phyloP scores from a whole-genome alignment of 106 monocot genomes.

The Phalaenopsis equestris region DNA sequence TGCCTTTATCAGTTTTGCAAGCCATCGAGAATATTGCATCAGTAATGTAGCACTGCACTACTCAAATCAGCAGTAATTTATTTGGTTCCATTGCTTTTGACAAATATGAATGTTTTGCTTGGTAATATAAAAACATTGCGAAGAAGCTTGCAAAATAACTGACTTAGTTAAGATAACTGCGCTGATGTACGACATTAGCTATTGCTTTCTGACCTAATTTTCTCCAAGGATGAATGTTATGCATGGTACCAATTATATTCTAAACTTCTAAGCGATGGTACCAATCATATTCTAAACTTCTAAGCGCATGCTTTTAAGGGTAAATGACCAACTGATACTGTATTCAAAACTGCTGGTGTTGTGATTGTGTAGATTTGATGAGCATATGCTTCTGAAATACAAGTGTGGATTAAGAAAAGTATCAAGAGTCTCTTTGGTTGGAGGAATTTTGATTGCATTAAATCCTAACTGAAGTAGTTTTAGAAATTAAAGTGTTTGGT shows the following conservation, averaged over 20 bases:
- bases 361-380: background rate
- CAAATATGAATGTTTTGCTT: background rate
- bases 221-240: background rate
- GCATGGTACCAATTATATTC: background rate
- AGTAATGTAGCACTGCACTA: background rate
- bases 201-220: background rate
- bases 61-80: background rate
- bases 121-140: background rate
- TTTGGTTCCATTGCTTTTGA: background rate
- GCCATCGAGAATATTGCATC: background rate
- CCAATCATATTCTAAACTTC: background rate
- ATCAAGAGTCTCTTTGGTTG: too few relatives aligned
- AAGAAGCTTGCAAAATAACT: background rate
- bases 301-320: background rate
- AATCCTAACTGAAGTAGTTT: too few relatives aligned
- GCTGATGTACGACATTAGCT: background rate
- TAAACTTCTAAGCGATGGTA: background rate
- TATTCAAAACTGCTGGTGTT: background rate
- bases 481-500: too few relatives aligned
- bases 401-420: background rate
- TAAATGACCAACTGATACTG: background rate
- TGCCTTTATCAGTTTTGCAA: conserved; percentile 6
- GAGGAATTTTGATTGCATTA: too few relatives aligned
- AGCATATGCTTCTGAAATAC: background rate
- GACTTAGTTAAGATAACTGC: background rate